phyloP scores from a whole-genome alignment of 2,329 filamentous ascomycete genomes.

The Magnaporthiopsis poae region DNA sequence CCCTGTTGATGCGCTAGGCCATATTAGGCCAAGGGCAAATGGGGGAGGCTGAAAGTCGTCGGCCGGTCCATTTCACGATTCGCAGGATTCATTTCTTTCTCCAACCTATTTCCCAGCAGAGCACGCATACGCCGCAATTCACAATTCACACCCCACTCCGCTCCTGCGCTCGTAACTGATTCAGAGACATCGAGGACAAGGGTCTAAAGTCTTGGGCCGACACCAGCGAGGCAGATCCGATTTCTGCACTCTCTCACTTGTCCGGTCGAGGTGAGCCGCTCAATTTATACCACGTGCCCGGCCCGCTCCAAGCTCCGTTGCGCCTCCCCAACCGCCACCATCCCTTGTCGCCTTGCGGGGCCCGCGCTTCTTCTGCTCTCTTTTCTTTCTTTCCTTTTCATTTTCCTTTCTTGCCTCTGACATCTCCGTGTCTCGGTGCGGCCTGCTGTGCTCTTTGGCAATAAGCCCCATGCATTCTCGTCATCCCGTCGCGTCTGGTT shows the following conservation, averaged over 20 bases:
- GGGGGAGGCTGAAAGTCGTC: not conserved
- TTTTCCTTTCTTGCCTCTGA: constrained; percentile 6
- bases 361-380: not conserved
- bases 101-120: not conserved
- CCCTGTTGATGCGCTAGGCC: not conserved
- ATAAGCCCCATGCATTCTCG: not conserved
- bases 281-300: constrained; percentile 6
- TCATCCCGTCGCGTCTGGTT: not conserved
- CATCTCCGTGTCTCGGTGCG: not conserved
- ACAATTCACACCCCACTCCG: not conserved
- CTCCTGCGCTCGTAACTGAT: not conserved
- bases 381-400: constrained; percentile 7
- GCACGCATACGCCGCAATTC: not conserved
- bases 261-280: constrained; percentile 13
- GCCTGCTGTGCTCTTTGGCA: not conserved
- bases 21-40: not conserved
- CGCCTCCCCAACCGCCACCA: constrained; percentile 2
- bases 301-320: not conserved
- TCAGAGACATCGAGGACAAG: not conserved
- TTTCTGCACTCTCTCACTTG: not conserved
- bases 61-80: not conserved
- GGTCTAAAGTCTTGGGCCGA: constrained; percentile 6
- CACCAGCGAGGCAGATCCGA: constrained; percentile 10
- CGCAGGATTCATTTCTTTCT: not conserved
- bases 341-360: not conserved